A percentile compares a stretch with the other conserved stretches of the same genome.
phyloP scores from a whole-genome alignment of 768 basidiomycete genomes.

The Termitomyces sp. region DNA sequence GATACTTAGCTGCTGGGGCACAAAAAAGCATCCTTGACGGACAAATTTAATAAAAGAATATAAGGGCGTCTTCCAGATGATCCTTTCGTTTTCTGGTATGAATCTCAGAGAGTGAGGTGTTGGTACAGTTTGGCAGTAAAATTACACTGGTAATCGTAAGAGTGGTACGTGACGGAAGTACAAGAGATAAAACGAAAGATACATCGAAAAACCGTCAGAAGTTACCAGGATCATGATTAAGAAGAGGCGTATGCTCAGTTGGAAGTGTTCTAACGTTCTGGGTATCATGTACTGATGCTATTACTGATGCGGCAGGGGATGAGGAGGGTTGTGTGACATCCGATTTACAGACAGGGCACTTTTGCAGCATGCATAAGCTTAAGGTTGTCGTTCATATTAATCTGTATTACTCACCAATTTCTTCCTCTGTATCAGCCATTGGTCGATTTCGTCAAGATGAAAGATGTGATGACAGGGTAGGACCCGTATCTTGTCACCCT shows the following conservation, averaged over 20 bases:
- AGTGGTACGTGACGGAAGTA: slow-evolving; percentile 7
- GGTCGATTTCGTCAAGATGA: slow-evolving; percentile 86
- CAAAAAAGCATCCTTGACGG: too few relatives aligned
- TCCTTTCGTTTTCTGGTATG: too few relatives aligned
- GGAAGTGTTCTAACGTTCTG: slow-evolving; percentile 14
- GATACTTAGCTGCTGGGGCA: too few relatives aligned
- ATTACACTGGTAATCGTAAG: slow-evolving; percentile 15
- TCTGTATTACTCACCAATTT: slow-evolving; percentile 66
- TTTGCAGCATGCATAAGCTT: not conserved
- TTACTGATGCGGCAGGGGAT: slow-evolving; percentile 1
- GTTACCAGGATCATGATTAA: slow-evolving; percentile 16
- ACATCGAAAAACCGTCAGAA: slow-evolving; percentile 4
- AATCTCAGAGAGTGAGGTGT: not conserved
- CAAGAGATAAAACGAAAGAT: slow-evolving; percentile 3
- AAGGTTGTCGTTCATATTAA: not conserved
- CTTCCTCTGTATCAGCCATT: slow-evolving; percentile 89
- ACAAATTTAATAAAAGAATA: not conserved
- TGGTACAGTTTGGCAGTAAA: not conserved
- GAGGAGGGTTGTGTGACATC: slow-evolving; percentile 70
- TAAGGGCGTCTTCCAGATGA: not conserved
- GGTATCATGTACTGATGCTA: slow-evolving; percentile 4
- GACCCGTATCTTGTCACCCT: slow-evolving; percentile 87
- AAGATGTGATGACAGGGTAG: slow-evolving; percentile 95
- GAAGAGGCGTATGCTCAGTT: slow-evolving; percentile 35
- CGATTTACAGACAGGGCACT: slow-evolving; percentile 93